Evolutionary conservation across 306 rosid genomes (phyloP).

Genomic region (Oemleria cerasiformis): DNA sequence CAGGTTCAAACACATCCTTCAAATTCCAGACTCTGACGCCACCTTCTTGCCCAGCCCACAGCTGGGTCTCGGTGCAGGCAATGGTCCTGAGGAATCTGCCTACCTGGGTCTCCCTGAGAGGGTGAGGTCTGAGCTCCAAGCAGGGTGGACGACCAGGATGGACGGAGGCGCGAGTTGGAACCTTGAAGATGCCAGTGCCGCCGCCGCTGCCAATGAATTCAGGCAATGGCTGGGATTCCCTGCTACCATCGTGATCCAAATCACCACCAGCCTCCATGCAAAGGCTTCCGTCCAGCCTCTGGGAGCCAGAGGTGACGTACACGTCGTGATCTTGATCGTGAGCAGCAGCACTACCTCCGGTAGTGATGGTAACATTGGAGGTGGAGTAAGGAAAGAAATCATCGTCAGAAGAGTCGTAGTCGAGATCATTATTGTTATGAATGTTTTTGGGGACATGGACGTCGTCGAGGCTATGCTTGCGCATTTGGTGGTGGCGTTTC

Average conservation of each 20-base stretch:
- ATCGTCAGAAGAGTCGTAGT: slow-evolving; percentile 56
- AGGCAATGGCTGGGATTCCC: slow-evolving; percentile 45
- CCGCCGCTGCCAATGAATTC: slow-evolving; percentile 83
- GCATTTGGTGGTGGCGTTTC: slow-evolving; percentile 47
- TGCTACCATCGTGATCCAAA: slow-evolving; percentile 31
- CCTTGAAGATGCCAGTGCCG: slow-evolving; percentile 53
- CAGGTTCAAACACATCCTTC: slow-evolving; percentile 50
- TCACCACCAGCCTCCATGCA: slow-evolving; percentile 31
- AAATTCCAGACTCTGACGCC: slow-evolving; percentile 87
- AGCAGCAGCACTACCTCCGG: slow-evolving; percentile 1
- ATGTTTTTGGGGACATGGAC: slow-evolving; percentile 33
- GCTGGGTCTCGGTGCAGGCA: slow-evolving; percentile 75
- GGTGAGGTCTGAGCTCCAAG: slow-evolving; percentile 91
- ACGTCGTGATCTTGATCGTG: not conserved
- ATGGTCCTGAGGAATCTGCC: slow-evolving; percentile 85
- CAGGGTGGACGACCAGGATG: slow-evolving; percentile 89
- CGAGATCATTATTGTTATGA: slow-evolving; percentile 9
- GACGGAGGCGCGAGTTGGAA: slow-evolving; percentile 71
- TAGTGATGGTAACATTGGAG: slow-evolving; percentile 36
- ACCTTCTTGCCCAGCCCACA: slow-evolving; percentile 94
- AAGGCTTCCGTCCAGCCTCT: slow-evolving; percentile 37
- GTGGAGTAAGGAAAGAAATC: slow-evolving; percentile 66
- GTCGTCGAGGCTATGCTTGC: slow-evolving; percentile 92
- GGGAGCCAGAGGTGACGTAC: slow-evolving; percentile 24
- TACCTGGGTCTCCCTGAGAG: slow-evolving; percentile 86